phyloP scores from a whole-genome alignment of 2,329 filamentous ascomycete genomes.

The Monilinia laxa region DNA sequence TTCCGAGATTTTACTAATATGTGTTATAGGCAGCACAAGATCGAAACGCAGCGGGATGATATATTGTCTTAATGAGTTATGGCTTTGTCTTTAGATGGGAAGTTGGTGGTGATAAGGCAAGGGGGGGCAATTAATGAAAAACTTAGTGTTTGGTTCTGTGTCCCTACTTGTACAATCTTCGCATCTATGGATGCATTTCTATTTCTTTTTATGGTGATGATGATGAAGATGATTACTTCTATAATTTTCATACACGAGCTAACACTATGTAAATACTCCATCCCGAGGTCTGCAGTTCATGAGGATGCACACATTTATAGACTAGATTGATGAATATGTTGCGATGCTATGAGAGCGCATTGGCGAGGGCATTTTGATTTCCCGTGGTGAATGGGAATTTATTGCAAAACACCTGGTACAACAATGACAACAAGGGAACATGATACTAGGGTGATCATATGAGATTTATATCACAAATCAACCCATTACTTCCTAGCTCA shows the following conservation, averaged over 20 bases:
- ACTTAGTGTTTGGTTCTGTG: not conserved
- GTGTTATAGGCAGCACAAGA: conserved; percentile 49
- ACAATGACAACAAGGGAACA: too few species aligned
- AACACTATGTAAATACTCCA: not conserved
- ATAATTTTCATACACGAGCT: not conserved
- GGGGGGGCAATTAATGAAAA: not conserved
- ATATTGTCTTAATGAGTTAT: not conserved
- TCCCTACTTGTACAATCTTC: too few species aligned
- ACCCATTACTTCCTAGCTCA: too few species aligned
- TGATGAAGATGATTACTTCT: not conserved
- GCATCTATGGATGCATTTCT: not conserved
- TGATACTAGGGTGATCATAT: too few species aligned
- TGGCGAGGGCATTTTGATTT: too few species aligned
- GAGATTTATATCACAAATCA: too few species aligned
- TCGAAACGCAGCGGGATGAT: conserved; percentile 50
- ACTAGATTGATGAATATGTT: not conserved
- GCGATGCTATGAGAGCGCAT: too few species aligned
- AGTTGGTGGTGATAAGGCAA: not conserved
- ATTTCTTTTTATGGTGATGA: not conserved
- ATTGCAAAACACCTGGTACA: too few species aligned
- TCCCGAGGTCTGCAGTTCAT: not conserved
- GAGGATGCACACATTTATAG: not conserved
- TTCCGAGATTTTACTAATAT: not conserved
- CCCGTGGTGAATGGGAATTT: too few species aligned
- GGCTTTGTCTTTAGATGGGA: not conserved